These are phyloP conservation scores for Trichoderma atrobrunneum DNA, from an alignment of 2,329 filamentous ascomycete species.

Conservation along the genomic window DNA sequence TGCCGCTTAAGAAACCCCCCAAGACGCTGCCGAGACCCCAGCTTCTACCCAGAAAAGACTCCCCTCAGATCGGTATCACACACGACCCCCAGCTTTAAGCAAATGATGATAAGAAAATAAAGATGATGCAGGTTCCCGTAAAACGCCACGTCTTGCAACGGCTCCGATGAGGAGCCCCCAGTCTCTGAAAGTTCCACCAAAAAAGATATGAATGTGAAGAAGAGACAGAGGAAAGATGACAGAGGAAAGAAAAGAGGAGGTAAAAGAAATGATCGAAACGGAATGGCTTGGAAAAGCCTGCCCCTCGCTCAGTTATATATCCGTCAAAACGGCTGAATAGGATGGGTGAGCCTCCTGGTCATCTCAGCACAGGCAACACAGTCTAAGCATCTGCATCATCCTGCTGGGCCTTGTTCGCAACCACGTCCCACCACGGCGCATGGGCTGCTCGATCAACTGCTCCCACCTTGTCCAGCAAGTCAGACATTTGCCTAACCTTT, in stretches of 20 bases:
- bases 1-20: not conserved
- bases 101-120: not conserved
- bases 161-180: not conserved
- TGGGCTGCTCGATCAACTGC: conserved; percentile 67
- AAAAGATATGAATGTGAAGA: not conserved
- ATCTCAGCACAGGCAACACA: conserved; percentile 28
- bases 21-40: conserved; percentile 4
- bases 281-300: not conserved
- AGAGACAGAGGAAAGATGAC: not conserved
- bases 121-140: not conserved
- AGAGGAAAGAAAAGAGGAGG: not conserved
- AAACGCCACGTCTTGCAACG: conserved; percentile 4
- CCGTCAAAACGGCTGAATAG: not conserved
- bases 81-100: not conserved
- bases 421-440: conserved; percentile 66
- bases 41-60: conserved; percentile 7
- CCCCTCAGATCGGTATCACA: not conserved
- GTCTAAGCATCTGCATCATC: conserved; percentile 34
- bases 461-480: conserved; percentile 63
- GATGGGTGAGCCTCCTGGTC: conserved; percentile 24
- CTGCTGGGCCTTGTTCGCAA: conserved; percentile 55
- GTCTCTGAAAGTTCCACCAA: not conserved
- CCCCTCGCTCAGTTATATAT: not conserved
- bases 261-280: not conserved
- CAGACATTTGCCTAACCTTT: conserved; percentile 66